Base-by-base conservation (phyloP, 108 stramenopile genomes). In the Skeletonema costatum region DNA sequence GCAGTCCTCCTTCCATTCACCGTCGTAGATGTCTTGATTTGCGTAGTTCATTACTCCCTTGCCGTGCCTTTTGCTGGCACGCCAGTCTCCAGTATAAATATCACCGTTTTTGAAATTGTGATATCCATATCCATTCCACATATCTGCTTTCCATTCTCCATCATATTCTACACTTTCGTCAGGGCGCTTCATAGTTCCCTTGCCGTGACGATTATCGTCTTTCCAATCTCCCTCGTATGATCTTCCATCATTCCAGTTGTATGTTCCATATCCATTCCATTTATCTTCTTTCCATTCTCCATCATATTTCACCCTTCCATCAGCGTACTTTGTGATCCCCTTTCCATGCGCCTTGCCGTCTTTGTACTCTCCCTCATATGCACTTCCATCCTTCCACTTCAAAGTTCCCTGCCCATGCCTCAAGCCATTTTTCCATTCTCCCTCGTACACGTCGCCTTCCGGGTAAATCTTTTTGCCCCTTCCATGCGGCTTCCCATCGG, bases 161-260 rank as follows among this genome's bases (percentile, higher is more conserved):
- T 86, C 78, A 73, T 89, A 91, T 44, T 42, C 67, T 21, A 80
- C 90, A n/a, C 35, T 36, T 36, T 89, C 90, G 60, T 90, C 85
- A 17, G 87, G 84, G 83, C 85, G 88, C 12, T 76, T 82, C 74
- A 89, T 88, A 38, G 71, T 78, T 2, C 95, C 95, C 58, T 87
- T 83, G 13, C 95, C 95, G 58, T 91, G 89, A 2, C 87, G 88
- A 66, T 86, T 87, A 73, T 89, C 91, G 67, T 89, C 88, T 17
- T 63, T 51, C 48, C 89, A 93, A 31, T 84, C 72, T n/a, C 94
- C 94, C 33, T 88, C 85, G 67, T 89, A 96, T 25, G 25, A 25
- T 25, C 25, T 25, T 25, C 25, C 25, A 25, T 25, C 25, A 25
- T 25, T 25, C 25, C 25, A 25, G 25, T 25, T 25, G 25, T 25